These are phyloP conservation scores for Wallacemonas rigidus DNA, from an alignment of 208 protist genomes.

Conservation along the genomic window DNA sequence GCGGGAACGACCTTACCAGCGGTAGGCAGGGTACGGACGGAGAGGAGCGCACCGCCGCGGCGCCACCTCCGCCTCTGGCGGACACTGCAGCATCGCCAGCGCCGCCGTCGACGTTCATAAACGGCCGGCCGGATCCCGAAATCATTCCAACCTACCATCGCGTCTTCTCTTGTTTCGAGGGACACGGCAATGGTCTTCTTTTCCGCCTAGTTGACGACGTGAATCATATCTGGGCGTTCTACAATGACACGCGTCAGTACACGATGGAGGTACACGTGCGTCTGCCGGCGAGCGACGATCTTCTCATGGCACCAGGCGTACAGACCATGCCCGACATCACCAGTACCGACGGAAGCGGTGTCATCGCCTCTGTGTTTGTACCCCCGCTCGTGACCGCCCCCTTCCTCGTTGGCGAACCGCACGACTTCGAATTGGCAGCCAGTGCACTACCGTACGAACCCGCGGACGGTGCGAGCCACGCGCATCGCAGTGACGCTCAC, in stretches of 20 bases:
- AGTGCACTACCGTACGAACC: slow-evolving; percentile 34
- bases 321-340: slow-evolving; percentile 3
- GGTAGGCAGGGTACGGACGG: no score
- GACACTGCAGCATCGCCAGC: background rate
- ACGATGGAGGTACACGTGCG: slow-evolving; percentile 65
- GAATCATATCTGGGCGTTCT: slow-evolving; percentile 76
- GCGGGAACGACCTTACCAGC: no score
- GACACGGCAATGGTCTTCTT: slow-evolving; percentile 73
- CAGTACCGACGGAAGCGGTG: slow-evolving; percentile 23
- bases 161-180: slow-evolving; percentile 72
- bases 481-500: background rate
- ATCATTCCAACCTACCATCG: slow-evolving; percentile 61
- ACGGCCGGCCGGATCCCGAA: slow-evolving; percentile 51
- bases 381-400: slow-evolving; percentile 59
- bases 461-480: background rate
- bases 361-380: slow-evolving; percentile 53
- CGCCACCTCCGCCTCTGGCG: background rate
- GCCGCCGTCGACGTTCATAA: slow-evolving; percentile 35
- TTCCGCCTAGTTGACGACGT: slow-evolving; percentile 79
- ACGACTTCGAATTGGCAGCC: slow-evolving; percentile 57
- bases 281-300: slow-evolving; percentile 25
- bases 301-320: slow-evolving; percentile 44
- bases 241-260: slow-evolving; percentile 85
- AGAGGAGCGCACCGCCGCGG: no score
- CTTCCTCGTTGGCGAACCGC: slow-evolving; percentile 58